Percentiles rank a stretch among this genome's conserved stretches.
phyloP scores from a whole-genome alignment of 164 flowering plant genomes.

The Aristolochia contorta region DNA sequence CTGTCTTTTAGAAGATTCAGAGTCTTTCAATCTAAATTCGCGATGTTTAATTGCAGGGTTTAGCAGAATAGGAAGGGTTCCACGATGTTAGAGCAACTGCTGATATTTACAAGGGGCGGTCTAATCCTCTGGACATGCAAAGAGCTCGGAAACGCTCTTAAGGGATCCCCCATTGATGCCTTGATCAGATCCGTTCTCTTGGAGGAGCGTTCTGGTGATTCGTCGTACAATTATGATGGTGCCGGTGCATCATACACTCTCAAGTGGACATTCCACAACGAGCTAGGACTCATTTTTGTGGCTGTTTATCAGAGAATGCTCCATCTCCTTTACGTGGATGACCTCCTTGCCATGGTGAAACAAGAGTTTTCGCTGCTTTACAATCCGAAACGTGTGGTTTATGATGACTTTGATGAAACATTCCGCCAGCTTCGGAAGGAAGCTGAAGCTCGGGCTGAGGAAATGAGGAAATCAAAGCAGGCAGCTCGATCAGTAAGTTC shows the following conservation, averaged over 20 bases:
- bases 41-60: too few relatives aligned
- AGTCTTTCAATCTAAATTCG: too few relatives aligned
- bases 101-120: slow-evolving; percentile 96
- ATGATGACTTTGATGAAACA: slow-evolving; percentile 72
- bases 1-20: too few relatives aligned
- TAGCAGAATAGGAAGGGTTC: not conserved
- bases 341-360: slow-evolving; percentile 74
- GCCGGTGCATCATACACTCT: slow-evolving; percentile 80
- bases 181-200: slow-evolving; percentile 85
- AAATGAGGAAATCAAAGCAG: slow-evolving; percentile 66
- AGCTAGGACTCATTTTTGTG: slow-evolving; percentile 91
- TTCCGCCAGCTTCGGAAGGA: slow-evolving; percentile 78
- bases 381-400: slow-evolving; percentile 59
- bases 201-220: slow-evolving; percentile 88
- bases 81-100: slow-evolving; percentile 80
- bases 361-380: slow-evolving; percentile 64
- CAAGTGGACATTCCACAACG: slow-evolving; percentile 92
- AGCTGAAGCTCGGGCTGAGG: slow-evolving; percentile 85
- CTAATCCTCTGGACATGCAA: slow-evolving; percentile 95
- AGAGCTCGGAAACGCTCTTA: slow-evolving; percentile 82
- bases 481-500: slow-evolving; percentile 27
- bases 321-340: slow-evolving; percentile 87
- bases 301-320: slow-evolving; percentile 84
- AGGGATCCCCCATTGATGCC: slow-evolving; percentile 88
- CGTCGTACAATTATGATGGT: slow-evolving; percentile 71